These are phyloP conservation scores for Lichtheimia ornata DNA, from an alignment of 371 early-diverging fungal species.

Conservation along the genomic window DNA sequence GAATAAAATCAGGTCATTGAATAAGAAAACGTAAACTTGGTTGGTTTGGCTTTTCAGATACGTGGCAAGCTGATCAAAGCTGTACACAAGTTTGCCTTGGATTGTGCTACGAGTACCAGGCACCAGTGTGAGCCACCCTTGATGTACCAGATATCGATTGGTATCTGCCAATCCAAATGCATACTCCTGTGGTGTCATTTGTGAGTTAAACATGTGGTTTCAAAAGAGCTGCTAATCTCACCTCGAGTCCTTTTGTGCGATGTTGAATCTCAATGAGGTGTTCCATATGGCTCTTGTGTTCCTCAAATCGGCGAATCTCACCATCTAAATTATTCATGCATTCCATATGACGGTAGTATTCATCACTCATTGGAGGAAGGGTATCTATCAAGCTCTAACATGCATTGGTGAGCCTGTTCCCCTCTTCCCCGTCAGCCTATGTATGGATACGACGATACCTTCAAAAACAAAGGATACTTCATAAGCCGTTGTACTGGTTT, in stretches of 20 bases:
- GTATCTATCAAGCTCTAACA: constrained; percentile 12
- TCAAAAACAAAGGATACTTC: constrained; percentile 49
- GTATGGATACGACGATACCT: constrained; percentile 16
- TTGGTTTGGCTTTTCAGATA: constrained; percentile 20
- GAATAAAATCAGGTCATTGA: constrained; percentile 42
- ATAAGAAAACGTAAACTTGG: constrained; percentile 39
- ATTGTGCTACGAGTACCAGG: constrained; percentile 13
- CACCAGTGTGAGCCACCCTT: constrained; percentile 33
- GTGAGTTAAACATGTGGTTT: background rate
- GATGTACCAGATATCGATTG: constrained; percentile 30
- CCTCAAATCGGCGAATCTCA: constrained; percentile 28
- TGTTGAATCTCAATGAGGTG: constrained; percentile 13
- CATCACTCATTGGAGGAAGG: constrained; percentile 1
- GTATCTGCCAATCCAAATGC: constrained; percentile 11
- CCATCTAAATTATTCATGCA: constrained; percentile 28
- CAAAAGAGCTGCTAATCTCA: background rate
- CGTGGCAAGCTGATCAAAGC: background rate
- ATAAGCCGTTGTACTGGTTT: constrained; percentile 45
- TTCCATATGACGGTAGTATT: constrained; percentile 12
- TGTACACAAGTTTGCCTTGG: constrained; percentile 4
- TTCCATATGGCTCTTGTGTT: constrained; percentile 32
- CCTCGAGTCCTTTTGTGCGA: constrained; percentile 26
- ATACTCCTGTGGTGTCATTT: background rate
- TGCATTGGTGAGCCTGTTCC: background rate
- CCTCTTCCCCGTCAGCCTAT: background rate